Evolutionary conservation across 148 eudicot genomes (phyloP), one percentile per base, ranked within the genome.

Genomic region (Linanthus parryae): DNA sequence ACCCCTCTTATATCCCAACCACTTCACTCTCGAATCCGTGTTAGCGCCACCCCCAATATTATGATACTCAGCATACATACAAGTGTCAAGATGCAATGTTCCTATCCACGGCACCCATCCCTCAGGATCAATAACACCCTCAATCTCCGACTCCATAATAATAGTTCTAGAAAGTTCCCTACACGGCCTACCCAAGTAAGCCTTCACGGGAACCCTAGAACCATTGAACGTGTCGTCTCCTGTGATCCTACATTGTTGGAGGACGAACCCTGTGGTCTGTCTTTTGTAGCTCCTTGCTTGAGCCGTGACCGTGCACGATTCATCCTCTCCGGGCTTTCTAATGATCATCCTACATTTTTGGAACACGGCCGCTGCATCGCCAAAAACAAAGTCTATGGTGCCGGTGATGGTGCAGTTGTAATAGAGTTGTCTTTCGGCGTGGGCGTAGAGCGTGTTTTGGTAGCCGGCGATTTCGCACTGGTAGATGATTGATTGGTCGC

Each of bases 401-500:
- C 95, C 95, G 0, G 76, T 60, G 61, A 86, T 71, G 62, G 56
- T 63, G 67, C 90, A 82, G 25, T 77, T 67, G 36, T 78, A 61
- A 57, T 74, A 86, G 69, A 74, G 80, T 33, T 83, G 95, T 3
- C 90, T 61, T 42, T 80, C 61, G 48, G 46, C 48, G 47, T 76
- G 84, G 33, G 74, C 46, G 27, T 79, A 79, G 19, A 79, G 77
- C 17, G 80, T 74, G 70, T 79, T 72, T 35, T 79, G 83, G 51
- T 67, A 71, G 11, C 67, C 80, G 17, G 71, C 73, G 3, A 74
- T 45, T 2, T 57, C 65, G 35, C 78, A 72, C 28, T 65, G 63
- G 73, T 62, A 55, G 53, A 75, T 48, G 8, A 72, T 44, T 0
- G 81, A 11, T 19, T 22, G 24, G 27, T 75, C 76, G 0, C 53